These are phyloP conservation scores for Nitzschia palea DNA, from an alignment of 108 stramenopile species.

Conservation along the genomic window DNA sequence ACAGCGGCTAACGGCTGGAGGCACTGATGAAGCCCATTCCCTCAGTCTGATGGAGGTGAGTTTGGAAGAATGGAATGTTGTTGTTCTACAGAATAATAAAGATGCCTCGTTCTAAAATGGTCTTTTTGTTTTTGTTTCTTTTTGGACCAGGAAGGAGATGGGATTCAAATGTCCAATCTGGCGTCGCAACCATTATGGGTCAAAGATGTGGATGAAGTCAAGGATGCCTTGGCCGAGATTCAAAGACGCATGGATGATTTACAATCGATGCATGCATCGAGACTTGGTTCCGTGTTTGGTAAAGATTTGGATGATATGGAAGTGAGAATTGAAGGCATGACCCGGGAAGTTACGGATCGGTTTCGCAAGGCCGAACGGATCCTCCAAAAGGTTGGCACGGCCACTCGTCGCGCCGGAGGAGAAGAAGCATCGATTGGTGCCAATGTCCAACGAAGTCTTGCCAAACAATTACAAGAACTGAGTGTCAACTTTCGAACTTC, in stretches of 20 bases:
- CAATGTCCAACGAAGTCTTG: slow-evolving; percentile 89
- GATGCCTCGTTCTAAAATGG: background rate
- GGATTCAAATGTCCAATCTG: slow-evolving; percentile 44
- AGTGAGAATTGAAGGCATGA: slow-evolving; percentile 82
- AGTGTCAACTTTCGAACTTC: slow-evolving; percentile 87
- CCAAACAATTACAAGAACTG: slow-evolving; percentile 92
- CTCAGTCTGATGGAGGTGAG: slow-evolving; percentile 38
- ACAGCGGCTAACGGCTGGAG: slow-evolving; percentile 34
- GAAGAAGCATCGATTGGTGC: slow-evolving; percentile 86
- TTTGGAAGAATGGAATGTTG: background rate
- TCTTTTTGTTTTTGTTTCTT: background rate
- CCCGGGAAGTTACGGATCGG: slow-evolving; percentile 79
- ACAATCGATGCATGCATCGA: slow-evolving; percentile 84
- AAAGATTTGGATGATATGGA: slow-evolving; percentile 89
- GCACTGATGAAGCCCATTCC: slow-evolving; percentile 42
- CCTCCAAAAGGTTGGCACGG: slow-evolving; percentile 78
- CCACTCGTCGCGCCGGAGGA: slow-evolving; percentile 75
- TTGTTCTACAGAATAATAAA: background rate
- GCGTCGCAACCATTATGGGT: slow-evolving; percentile 81
- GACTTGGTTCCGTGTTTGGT: slow-evolving; percentile 90
- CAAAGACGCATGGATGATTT: slow-evolving; percentile 82
- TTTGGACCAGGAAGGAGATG: slow-evolving; percentile 52
- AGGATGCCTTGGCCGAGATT: slow-evolving; percentile 75
- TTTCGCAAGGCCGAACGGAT: slow-evolving; percentile 90
- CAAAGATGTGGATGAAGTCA: slow-evolving; percentile 77